Base-by-base conservation (phyloP, 768 basidiomycete species). In the Mycena latifolia region DNA sequence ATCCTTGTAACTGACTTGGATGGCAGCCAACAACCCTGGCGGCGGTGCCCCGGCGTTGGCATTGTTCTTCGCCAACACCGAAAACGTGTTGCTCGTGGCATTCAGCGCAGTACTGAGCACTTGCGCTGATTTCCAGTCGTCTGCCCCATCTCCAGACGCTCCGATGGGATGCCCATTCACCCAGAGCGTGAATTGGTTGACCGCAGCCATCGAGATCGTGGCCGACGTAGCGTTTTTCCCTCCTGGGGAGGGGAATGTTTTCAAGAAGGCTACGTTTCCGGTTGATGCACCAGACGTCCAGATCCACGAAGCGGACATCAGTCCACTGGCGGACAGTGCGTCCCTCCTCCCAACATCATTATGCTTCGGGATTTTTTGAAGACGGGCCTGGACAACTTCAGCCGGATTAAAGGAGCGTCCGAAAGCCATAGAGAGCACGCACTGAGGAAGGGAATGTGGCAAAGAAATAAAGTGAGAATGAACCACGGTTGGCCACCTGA, bases 111-210 rank as follows among this genome's bases (percentile, higher is more conserved):
- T 20, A n/a, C 20, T 43, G 41, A 43, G 11, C 20, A 43, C 41
- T 20, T 20, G 18, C 20, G 41, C 41, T 4, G n/a, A 22, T 14
- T 43, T 6, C 41, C 41, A 43, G 20, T 43, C 41, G 41, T 43
- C 11, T 14, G 41, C n/a, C 45, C 51, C 60, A 39, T 45, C 18
- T 12, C 50, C 60, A 33, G 60, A 61, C 35, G 25, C 46, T 24
- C 60, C 60, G 14, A 61, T 61, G 5, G 35, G 60, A 11, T 43
- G 25, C n/a, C 39, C 39, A 29, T 61, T 61, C 28, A 61, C 60
- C 50, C 51, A 61, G 60, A 61, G 50, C 37, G 60, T 61, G 24
- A 61, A 61, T 11, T 53, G 20, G 27, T 53, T 45, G 28, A 61
- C 60, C 15, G 50, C 60, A 11, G 51, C 45, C 29, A 61, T 45